A percentile compares a stretch with the other conserved stretches of the same genome.
Evolutionary conservation across 2,329 filamentous ascomycete species (phyloP).

Genomic region (Fusarium sororula): DNA sequence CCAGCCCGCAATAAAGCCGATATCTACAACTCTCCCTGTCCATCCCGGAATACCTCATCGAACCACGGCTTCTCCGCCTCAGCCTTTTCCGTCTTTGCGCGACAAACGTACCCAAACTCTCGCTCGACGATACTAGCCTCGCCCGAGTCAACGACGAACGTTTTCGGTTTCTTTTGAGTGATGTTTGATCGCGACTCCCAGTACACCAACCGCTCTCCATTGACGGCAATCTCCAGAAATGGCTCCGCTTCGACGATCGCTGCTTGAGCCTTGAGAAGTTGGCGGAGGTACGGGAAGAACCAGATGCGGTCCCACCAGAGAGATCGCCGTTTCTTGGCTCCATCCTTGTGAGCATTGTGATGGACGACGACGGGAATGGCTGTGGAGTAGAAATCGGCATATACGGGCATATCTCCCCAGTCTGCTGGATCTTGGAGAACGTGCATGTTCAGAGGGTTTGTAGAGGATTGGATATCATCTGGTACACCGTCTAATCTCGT

Average conservation of each 20-base stretch:
- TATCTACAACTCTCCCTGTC: background rate
- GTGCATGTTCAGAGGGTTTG: background rate
- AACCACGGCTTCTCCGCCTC: conserved; percentile 7
- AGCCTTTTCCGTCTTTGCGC: background rate
- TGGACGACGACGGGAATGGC: conserved; percentile 32
- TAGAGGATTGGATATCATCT: conserved; percentile 2
- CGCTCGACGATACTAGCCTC: background rate
- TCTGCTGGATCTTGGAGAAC: fast-evolving
- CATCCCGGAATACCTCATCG: conserved; percentile 28
- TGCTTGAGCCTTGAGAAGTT: conserved; percentile 5
- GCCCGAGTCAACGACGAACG: background rate
- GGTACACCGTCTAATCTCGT: conserved; percentile 9
- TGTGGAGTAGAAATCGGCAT: conserved; percentile 28
- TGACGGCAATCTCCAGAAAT: background rate
- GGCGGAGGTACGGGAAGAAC: conserved; percentile 32
- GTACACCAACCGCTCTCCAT: background rate
- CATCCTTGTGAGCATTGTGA: conserved; percentile 32
- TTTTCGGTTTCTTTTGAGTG: conserved; percentile 8
- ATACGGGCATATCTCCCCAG: conserved; percentile 36
- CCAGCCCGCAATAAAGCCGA: too few relatives aligned
- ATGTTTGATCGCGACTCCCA: background rate
- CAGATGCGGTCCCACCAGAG: conserved; percentile 35
- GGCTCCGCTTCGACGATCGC: background rate
- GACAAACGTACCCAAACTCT: background rate
- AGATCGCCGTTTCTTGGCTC: conserved; percentile 14